phyloP scores from a whole-genome alignment of 805 yeast genomes.

The Candida ponderosae region DNA sequence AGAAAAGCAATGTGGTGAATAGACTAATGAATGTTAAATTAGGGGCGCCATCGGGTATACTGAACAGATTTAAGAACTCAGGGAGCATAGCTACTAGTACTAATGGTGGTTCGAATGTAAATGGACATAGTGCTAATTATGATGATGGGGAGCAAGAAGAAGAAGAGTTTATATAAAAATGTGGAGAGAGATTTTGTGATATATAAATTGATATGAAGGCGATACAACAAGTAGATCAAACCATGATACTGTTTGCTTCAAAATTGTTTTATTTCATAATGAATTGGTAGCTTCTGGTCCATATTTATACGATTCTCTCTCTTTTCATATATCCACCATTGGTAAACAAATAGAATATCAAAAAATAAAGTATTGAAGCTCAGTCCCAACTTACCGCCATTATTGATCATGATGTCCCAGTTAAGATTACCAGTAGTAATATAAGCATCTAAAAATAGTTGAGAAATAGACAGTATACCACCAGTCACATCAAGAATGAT shows the following conservation, averaged over 20 bases:
- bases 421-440: constrained; percentile 18
- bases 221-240: too few species aligned
- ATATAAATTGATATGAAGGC: too few species aligned
- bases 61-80: too few species aligned
- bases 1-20: not conserved
- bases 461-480: constrained; percentile 19
- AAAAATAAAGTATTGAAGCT: constrained; percentile 30
- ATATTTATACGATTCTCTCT: not conserved
- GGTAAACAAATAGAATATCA: constrained; percentile 29
- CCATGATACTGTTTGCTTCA: too few species aligned
- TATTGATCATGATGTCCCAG: constrained; percentile 19
- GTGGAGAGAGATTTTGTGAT: too few species aligned
- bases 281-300: not conserved
- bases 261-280: too few species aligned
- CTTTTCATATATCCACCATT: constrained; percentile 22
- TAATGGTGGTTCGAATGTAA: too few species aligned
- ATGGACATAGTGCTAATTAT: too few species aligned
- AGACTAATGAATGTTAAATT: not conserved
- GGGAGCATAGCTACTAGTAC: too few species aligned
- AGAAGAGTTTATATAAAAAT: too few species aligned
- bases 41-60: not conserved
- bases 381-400: constrained; percentile 31
- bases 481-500: constrained; percentile 29
- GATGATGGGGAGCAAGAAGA: not conserved
- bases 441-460: constrained; percentile 18